Base-by-base conservation (phyloP, 441 rosid genomes). In the Adansonia madagascariensis region DNA sequence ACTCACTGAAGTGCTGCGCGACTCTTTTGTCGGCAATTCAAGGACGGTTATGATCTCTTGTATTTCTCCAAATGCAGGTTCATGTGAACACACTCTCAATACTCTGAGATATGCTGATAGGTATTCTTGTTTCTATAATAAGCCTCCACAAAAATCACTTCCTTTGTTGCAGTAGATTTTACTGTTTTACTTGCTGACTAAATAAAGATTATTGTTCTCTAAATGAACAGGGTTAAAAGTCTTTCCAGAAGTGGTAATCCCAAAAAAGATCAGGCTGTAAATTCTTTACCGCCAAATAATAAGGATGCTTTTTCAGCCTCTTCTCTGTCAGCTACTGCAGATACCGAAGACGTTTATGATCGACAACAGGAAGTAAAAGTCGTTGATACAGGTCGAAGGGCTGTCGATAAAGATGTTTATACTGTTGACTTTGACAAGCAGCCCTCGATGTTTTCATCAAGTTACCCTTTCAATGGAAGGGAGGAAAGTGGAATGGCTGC, bases 11-110 rank as follows among this genome's bases (percentile, higher is more conserved):
- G 99, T 97, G 53, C 98, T 97, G 27, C 96, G 98, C 14, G 99
- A 97, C 82, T 97, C 98, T 70, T 97, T 97, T 77, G 97, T 93
- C 82, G 98, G 99, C 77, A 94, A 94, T 86, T 97, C 98, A 46
- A 93, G 90, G 87, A 97, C 99, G 41, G 98, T 97, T 77, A 93
- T 94, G 98, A 94, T 97, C 66, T 94, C 99, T 68, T 97, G 99
- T 88, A 92, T 94, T 78, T 97, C 99, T 78, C 99, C 99, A 75
- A 97, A 94, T 84, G 96, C 92, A 69, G 98, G 98, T 64, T 97
- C 99, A 55, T 97, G 99, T 72, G 98, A 97, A 81, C 98, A 97
- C 75, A 94, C 99, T 44, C 90, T 97, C 70, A 97, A 97, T 82
- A 97, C 99, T 63, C 85, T 97, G 82, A 91, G 99, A 93, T 97